phyloP scores from a whole-genome alignment of 1,284 basidiomycete genomes.

The Golubevia sp. region DNA sequence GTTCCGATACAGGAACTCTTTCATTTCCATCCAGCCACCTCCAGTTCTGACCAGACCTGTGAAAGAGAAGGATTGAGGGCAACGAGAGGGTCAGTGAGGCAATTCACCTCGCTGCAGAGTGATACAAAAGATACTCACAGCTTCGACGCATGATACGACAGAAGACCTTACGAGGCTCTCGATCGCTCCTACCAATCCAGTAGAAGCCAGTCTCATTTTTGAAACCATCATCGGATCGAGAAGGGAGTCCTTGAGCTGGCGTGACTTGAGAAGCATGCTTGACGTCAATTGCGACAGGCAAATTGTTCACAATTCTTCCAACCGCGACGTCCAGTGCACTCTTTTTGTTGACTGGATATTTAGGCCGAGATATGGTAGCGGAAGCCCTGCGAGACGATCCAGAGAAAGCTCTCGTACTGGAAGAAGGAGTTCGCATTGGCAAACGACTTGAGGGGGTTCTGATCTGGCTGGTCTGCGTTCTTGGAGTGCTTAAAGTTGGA shows the following conservation, averaged over 20 bases:
- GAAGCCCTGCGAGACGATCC: conserved; percentile 2
- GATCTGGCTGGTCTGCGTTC: not conserved
- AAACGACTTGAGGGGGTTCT: not conserved
- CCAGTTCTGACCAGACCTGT: conserved; percentile 9
- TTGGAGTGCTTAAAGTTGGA: not conserved
- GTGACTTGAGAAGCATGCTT: conserved; percentile 66
- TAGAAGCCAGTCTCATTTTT: conserved; percentile 90
- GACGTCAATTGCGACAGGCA: conserved; percentile 76
- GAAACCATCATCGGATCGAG: conserved; percentile 73
- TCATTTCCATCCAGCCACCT: not conserved
- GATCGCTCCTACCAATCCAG: conserved; percentile 87
- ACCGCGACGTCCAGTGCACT: conserved; percentile 90
- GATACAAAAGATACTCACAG: too few species aligned
- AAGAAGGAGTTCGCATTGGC: not conserved
- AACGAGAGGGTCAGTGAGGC: too few species aligned
- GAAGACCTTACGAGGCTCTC: conserved; percentile 76
- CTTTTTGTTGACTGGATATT: conserved; percentile 81
- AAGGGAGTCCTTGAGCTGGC: not conserved
- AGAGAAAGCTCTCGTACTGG: not conserved
- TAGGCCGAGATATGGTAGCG: conserved; percentile 62
- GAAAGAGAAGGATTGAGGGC: not conserved
- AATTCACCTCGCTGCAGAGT: too few species aligned
- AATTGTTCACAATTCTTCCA: conserved; percentile 82
- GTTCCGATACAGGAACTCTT: conserved; percentile 66
- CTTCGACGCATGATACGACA: conserved; percentile 77